Percentiles rank a stretch among this genome's conserved stretches.
These are phyloP conservation scores for Phaeolepiota aurea DNA, from an alignment of 768 basidiomycete species.

Conservation along the genomic window DNA sequence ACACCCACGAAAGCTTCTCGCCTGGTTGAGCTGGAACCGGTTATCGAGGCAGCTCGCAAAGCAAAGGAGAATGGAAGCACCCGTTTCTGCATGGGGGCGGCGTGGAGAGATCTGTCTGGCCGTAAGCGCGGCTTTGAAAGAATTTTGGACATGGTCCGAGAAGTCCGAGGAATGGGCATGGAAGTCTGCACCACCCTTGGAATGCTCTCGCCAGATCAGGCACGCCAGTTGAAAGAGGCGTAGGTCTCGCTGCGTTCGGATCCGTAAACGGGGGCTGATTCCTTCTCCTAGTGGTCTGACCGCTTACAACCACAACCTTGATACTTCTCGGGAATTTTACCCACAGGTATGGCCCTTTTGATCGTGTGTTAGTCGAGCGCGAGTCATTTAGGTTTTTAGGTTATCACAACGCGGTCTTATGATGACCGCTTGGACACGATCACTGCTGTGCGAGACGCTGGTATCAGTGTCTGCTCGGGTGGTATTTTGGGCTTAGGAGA, in stretches of 20 bases:
- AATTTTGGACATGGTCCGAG: constrained; percentile 86
- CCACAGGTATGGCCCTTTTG: constrained; percentile 50
- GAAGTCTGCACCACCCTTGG: constrained; percentile 99
- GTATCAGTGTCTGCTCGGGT: constrained; percentile 95
- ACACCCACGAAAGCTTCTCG: constrained; percentile 85
- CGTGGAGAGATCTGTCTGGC: constrained; percentile 92
- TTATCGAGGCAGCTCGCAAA: constrained; percentile 84
- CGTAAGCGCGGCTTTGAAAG: constrained; percentile 90
- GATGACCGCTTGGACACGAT: constrained; percentile 92
- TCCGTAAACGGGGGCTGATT: constrained; percentile 3
- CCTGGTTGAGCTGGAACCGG: constrained; percentile 84
- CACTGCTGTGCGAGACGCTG: constrained; percentile 83
- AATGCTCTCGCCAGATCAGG: constrained; percentile 94
- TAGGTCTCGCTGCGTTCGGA: constrained; percentile 25
- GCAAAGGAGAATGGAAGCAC: constrained; percentile 97
- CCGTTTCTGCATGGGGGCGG: constrained; percentile 98
- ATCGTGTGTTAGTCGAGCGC: neutral
- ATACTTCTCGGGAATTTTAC: constrained; percentile 96
- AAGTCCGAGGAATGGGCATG: constrained; percentile 94
- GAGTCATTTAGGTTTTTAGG: constrained; percentile 41
- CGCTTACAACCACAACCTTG: constrained; percentile 98
- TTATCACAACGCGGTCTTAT: constrained; percentile 91
- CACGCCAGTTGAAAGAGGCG: constrained; percentile 88
- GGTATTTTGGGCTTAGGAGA: constrained; percentile 95
- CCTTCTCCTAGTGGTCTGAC: constrained; percentile 63